These are phyloP conservation scores for Aspergillus phoenicis DNA, from an alignment of 2,329 filamentous ascomycete species.

Conservation along the genomic window DNA sequence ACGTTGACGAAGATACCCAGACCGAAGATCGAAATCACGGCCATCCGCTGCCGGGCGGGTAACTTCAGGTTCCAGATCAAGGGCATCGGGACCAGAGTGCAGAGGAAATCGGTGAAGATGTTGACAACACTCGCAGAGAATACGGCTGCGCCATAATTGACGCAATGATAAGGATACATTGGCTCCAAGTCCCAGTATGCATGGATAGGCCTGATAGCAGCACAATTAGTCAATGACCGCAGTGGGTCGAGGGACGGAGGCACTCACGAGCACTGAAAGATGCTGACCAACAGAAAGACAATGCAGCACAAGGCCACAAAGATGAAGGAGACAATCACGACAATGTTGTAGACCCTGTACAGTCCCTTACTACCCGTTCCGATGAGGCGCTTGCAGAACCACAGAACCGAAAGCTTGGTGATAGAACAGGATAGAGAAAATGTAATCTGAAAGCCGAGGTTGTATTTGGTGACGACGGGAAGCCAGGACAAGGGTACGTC, in stretches of 20 bases:
- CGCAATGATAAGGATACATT: constrained; percentile 29
- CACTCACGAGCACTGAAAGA: constrained; percentile 47
- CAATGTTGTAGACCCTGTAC: constrained; percentile 29
- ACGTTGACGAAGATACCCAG: constrained; percentile 41
- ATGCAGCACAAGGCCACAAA: constrained; percentile 35
- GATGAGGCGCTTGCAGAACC: constrained; percentile 39
- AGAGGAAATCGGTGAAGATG: constrained; percentile 40
- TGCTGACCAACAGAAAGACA: constrained; percentile 36
- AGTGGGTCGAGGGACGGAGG: not conserved
- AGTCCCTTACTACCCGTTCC: constrained; percentile 32
- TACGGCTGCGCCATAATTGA: constrained; percentile 33
- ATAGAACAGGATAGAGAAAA: constrained; percentile 39
- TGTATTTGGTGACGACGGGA: constrained; percentile 36
- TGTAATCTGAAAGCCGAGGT: constrained; percentile 41
- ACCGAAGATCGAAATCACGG: constrained; percentile 43
- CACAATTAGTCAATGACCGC: not conserved
- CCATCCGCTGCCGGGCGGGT: constrained; percentile 38
- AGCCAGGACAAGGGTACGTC: constrained; percentile 38
- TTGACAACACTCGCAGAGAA: constrained; percentile 42
- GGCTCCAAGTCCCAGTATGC: constrained; percentile 38
- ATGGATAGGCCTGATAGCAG: constrained; percentile 30
- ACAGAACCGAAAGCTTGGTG: constrained; percentile 43
- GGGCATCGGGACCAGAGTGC: constrained; percentile 43
- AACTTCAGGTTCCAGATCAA: constrained; percentile 45
- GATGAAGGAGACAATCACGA: constrained; percentile 29